Evolutionary conservation across 179 eudicot species (phyloP).

Genomic region (Sideroxylon spinosum): DNA sequence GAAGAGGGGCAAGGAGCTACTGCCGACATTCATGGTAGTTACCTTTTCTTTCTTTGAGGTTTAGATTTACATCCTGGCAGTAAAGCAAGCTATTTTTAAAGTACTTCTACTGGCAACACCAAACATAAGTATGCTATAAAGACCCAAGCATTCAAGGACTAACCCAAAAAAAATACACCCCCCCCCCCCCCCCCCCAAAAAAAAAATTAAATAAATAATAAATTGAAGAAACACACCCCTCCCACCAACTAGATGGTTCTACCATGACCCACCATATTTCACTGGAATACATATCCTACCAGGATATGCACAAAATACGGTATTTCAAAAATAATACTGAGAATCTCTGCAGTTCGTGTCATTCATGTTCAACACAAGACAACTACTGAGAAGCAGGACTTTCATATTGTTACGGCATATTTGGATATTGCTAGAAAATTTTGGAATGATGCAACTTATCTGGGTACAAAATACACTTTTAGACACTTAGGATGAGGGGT

Average conservation of each 20-base stretch:
- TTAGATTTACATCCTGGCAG: constrained; percentile 22
- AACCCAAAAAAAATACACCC: too few species aligned
- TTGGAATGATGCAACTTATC: too few species aligned
- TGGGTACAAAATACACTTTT: too few species aligned
- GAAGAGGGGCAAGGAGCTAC: not conserved
- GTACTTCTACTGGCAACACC: not conserved
- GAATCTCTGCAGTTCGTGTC: too few species aligned
- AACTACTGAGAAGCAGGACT: too few species aligned
- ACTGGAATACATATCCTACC: not conserved
- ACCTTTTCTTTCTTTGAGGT: constrained; percentile 15
- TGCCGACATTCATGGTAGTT: not conserved
- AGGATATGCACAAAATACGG: not conserved
- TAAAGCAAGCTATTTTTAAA: constrained; percentile 8
- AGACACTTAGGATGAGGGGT: too few species aligned
- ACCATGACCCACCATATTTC: not conserved
- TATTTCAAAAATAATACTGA: too few species aligned
- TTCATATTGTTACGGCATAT: too few species aligned
- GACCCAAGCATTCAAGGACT: not conserved
- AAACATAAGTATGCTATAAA: not conserved
- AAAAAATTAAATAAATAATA: not conserved
- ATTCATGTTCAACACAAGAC: too few species aligned
- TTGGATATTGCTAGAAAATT: too few species aligned
- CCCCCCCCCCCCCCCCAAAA: not conserved
- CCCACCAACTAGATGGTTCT: not conserved
- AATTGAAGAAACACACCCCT: not conserved